Conservation (phyloP, 2,329 filamentous ascomycete species). For the Aspergillus cejpii region DNA sequence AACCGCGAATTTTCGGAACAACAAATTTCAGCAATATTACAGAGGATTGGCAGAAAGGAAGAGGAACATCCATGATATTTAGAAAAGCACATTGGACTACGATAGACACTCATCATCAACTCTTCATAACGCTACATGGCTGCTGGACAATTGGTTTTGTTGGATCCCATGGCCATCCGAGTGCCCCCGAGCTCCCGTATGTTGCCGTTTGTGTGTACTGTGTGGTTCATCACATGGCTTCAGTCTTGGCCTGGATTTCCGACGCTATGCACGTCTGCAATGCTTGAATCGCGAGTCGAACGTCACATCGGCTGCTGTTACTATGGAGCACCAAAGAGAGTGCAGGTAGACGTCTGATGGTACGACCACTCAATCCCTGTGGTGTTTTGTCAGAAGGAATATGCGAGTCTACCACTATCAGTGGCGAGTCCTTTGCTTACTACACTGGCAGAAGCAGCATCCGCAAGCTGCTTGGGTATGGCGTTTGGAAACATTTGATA, state of each 20-base stretch:
- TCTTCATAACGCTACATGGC: too few species aligned
- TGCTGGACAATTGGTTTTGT: too few species aligned
- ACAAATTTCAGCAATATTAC: conserved; percentile 14
- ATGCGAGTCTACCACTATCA: conserved; percentile 7
- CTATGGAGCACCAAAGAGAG: conserved; percentile 39
- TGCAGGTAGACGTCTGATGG: conserved; percentile 38
- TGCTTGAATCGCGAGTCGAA: conserved; percentile 36
- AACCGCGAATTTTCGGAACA: conserved; percentile 35
- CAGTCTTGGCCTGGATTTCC: conserved; percentile 23
- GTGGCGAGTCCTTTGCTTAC: conserved; percentile 18
- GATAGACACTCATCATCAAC: too few species aligned
- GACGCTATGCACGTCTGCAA: conserved; percentile 32
- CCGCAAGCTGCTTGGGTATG: conserved; percentile 24
- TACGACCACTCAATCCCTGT: conserved; percentile 39
- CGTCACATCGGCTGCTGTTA: conserved; percentile 26
- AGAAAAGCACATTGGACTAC: not conserved
- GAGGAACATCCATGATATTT: not conserved
- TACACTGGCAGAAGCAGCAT: conserved; percentile 24
- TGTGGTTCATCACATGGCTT: conserved; percentile 10
- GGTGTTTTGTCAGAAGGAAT: conserved; percentile 1
- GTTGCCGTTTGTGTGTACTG: not conserved
- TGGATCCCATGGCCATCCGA: not conserved
- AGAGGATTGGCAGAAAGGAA: not conserved
- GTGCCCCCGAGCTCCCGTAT: not conserved
- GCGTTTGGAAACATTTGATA: conserved; percentile 26